Evolutionary conservation across 352 stramenopile species (phyloP).

Genomic region (Pythium utonaiense): DNA sequence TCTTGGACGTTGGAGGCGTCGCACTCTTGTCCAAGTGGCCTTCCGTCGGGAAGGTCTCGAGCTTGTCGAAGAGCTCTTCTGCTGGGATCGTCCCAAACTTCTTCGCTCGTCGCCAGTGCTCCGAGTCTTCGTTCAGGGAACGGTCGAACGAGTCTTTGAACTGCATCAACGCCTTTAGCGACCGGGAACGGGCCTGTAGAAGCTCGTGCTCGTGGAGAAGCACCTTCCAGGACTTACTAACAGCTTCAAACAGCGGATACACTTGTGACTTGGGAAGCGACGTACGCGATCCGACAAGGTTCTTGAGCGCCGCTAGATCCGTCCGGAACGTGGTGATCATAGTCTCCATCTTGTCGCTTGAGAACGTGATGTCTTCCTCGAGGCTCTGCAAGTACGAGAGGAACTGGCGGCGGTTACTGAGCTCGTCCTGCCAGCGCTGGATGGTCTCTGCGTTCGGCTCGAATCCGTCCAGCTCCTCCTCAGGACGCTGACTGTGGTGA

Average conservation of each 20-base stretch:
- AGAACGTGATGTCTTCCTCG: slow-evolving; percentile 89
- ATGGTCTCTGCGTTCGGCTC: slow-evolving; percentile 31
- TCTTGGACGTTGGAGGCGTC: not conserved
- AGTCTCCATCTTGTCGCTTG: slow-evolving; percentile 72
- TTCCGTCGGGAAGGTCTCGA: slow-evolving; percentile 56
- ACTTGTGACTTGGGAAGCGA: slow-evolving; percentile 93
- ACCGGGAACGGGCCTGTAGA: slow-evolving; percentile 58
- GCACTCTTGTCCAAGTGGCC: slow-evolving; percentile 22
- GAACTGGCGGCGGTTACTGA: slow-evolving; percentile 91
- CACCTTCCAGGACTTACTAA: slow-evolving; percentile 84
- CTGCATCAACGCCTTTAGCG: slow-evolving; percentile 61
- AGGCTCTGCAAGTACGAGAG: slow-evolving; percentile 89
- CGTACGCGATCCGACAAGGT: slow-evolving; percentile 78
- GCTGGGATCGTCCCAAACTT: slow-evolving; percentile 51
- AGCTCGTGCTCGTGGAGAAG: slow-evolving; percentile 70
- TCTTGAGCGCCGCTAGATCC: slow-evolving; percentile 66
- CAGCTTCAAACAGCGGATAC: slow-evolving; percentile 91
- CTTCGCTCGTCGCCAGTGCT: slow-evolving; percentile 49
- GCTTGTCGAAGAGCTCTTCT: slow-evolving; percentile 68
- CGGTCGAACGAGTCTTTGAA: slow-evolving; percentile 76
- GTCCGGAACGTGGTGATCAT: slow-evolving; percentile 67
- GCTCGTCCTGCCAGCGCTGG: slow-evolving; percentile 88
- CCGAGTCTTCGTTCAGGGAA: slow-evolving; percentile 47
- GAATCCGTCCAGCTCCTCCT: slow-evolving; percentile 27
- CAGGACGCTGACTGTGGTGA: slow-evolving; percentile 49